phyloP scores from a whole-genome alignment of 352 stramenopile species.

The Lagenidium giganteum region DNA sequence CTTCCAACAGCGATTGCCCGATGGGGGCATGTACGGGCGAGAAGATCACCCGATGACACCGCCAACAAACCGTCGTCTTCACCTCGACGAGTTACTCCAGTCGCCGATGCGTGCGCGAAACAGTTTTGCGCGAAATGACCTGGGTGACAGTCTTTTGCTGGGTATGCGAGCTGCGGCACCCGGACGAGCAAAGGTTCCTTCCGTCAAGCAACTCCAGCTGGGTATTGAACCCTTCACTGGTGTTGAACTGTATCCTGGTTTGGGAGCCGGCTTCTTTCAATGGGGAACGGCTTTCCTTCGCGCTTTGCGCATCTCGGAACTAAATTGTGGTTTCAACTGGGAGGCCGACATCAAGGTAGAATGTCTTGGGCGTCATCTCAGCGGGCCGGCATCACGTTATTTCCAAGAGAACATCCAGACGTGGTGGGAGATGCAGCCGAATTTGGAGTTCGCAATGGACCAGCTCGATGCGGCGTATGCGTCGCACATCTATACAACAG shows the following conservation, averaged over 20 bases:
- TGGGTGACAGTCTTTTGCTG: too few relatives aligned
- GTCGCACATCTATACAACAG: too few relatives aligned
- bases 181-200: too few relatives aligned
- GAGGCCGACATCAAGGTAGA: slow-evolving; percentile 1
- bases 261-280: neutral
- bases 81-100: too few relatives aligned
- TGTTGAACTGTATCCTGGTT: slow-evolving; percentile 1
- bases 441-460: neutral
- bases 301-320: neutral
- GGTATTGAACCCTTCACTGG: neutral
- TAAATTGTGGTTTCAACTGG: neutral
- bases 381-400: neutral
- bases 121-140: too few relatives aligned
- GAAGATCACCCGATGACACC: too few relatives aligned
- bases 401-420: neutral
- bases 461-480: slow-evolving; percentile 1
- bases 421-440: slow-evolving; percentile 1
- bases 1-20: too few relatives aligned
- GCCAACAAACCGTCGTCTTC: too few relatives aligned
- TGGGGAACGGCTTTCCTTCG: neutral
- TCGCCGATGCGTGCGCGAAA: too few relatives aligned
- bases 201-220: neutral
- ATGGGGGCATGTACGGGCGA: too few relatives aligned
- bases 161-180: too few relatives aligned
- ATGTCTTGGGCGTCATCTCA: neutral